These are phyloP conservation scores for Kernera saxatilis DNA, from an alignment of 345 rosid species.

Conservation along the genomic window DNA sequence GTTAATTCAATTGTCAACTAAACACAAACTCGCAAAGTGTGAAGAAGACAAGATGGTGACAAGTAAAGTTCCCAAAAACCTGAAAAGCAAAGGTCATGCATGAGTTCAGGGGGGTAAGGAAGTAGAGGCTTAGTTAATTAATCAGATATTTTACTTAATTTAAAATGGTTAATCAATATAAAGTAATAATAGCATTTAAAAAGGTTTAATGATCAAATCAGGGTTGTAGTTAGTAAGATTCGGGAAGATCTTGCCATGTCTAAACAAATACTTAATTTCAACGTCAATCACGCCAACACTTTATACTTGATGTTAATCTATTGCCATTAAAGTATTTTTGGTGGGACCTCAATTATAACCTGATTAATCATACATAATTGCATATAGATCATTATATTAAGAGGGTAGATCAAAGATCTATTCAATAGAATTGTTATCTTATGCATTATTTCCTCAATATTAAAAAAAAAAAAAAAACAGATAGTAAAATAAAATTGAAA, in stretches of 20 bases:
- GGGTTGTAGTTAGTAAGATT: conserved; percentile 62
- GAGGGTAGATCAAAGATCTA: conserved; percentile 22
- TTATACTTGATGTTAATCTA: conserved; percentile 35
- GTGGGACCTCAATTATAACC: conserved; percentile 35
- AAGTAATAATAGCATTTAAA: conserved; percentile 10
- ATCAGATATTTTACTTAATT: background rate
- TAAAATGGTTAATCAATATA: conserved; percentile 1
- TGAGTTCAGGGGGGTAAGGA: conserved; percentile 36
- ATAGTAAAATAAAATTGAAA: conserved; percentile 12
- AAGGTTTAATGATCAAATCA: conserved; percentile 33
- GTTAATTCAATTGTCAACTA: conserved; percentile 24
- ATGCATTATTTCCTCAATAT: conserved; percentile 14
- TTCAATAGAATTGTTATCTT: conserved; percentile 12
- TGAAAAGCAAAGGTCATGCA: conserved; percentile 32
- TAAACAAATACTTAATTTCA: conserved; percentile 39
- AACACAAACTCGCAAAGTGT: conserved; percentile 22
- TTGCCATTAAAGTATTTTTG: conserved; percentile 8
- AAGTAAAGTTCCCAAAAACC: conserved; percentile 26
- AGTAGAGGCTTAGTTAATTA: conserved; percentile 11
- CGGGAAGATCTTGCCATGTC: conserved; percentile 44
- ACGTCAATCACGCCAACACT: conserved; percentile 80
- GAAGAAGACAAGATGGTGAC: conserved; percentile 33
- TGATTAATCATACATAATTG: conserved; percentile 22
- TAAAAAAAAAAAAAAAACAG: background rate
- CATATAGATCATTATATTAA: conserved; percentile 25